These are phyloP conservation scores for Takashimella koratensis DNA, from an alignment of 1,284 basidiomycete species.

Conservation along the genomic window DNA sequence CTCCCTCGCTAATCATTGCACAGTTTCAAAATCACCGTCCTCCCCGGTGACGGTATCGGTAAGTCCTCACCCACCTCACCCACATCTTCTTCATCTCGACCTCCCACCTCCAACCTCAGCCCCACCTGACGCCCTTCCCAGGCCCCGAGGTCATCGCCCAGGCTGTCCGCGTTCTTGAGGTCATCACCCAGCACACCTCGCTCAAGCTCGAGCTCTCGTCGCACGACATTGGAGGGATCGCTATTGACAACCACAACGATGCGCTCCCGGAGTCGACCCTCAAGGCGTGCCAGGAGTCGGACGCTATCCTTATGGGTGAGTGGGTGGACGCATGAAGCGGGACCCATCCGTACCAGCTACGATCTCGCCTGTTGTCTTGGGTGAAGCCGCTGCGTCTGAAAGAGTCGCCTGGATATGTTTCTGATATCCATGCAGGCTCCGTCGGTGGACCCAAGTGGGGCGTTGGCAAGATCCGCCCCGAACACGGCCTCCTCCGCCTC, in stretches of 20 bases:
- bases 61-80: slow-evolving; percentile 24
- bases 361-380: too few relatives aligned
- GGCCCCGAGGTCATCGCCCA: slow-evolving; percentile 92
- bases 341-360: too few relatives aligned
- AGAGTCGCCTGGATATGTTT: too few relatives aligned
- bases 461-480: slow-evolving; percentile 87
- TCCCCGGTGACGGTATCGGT: slow-evolving; percentile 98
- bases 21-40: slow-evolving; percentile 74
- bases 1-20: too few relatives aligned
- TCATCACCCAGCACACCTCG: slow-evolving; percentile 65
- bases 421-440: slow-evolving; percentile 77
- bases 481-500: slow-evolving; percentile 85
- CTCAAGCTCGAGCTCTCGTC: slow-evolving; percentile 65
- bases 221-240: slow-evolving; percentile 86
- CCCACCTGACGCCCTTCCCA: slow-evolving; percentile 36
- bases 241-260: slow-evolving; percentile 82
- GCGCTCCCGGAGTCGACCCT: slow-evolving; percentile 83
- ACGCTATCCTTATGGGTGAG: slow-evolving; percentile 87
- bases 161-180: slow-evolving; percentile 79
- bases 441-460: slow-evolving; percentile 99
- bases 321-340: neutral
- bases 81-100: neutral
- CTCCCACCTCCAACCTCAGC: neutral
- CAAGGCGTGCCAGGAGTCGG: slow-evolving; percentile 78
- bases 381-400: too few relatives aligned